Evolutionary conservation across 108 stramenopile species (phyloP).

Genomic region (Cyclotella baltica): DNA sequence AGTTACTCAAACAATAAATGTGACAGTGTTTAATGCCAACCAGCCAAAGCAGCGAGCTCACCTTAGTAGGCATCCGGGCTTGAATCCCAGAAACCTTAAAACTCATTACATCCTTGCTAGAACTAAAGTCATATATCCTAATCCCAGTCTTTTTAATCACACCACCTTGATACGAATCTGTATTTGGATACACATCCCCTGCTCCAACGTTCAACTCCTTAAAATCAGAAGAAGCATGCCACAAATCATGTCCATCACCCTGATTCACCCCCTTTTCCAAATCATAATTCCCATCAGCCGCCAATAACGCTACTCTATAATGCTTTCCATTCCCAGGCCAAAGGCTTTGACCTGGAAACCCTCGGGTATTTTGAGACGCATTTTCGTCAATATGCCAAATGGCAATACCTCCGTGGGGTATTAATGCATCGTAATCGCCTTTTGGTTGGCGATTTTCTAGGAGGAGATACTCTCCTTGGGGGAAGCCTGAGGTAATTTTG

Average conservation of each 20-base stretch:
- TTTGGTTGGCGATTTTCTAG: constrained; percentile 71
- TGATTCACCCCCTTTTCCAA: constrained; percentile 64
- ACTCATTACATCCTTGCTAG: constrained; percentile 33
- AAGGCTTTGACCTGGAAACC: constrained; percentile 52
- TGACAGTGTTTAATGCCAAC: background rate
- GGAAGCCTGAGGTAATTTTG: constrained; percentile 54
- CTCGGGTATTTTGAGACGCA: constrained; percentile 35
- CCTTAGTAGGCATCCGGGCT: background rate
- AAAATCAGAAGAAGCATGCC: constrained; percentile 44
- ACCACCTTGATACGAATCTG: constrained; percentile 67
- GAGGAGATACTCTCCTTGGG: constrained; percentile 67
- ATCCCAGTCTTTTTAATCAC: constrained; percentile 45
- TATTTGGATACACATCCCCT: constrained; percentile 60
- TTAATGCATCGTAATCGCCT: constrained; percentile 56
- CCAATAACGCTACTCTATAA: constrained; percentile 71
- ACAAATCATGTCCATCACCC: constrained; percentile 61
- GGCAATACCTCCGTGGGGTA: constrained; percentile 63
- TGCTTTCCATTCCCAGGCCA: constrained; percentile 79
- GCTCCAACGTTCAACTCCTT: constrained; percentile 33
- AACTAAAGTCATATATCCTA: constrained; percentile 45
- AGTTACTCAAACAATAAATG: background rate
- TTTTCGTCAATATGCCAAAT: constrained; percentile 73
- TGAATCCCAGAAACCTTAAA: constrained; percentile 31
- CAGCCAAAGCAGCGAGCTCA: background rate
- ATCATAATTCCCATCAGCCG: constrained; percentile 79